Evolutionary conservation across 2,329 filamentous ascomycete species (phyloP).

Genomic region (Mycosphaerelloides madeirae): DNA sequence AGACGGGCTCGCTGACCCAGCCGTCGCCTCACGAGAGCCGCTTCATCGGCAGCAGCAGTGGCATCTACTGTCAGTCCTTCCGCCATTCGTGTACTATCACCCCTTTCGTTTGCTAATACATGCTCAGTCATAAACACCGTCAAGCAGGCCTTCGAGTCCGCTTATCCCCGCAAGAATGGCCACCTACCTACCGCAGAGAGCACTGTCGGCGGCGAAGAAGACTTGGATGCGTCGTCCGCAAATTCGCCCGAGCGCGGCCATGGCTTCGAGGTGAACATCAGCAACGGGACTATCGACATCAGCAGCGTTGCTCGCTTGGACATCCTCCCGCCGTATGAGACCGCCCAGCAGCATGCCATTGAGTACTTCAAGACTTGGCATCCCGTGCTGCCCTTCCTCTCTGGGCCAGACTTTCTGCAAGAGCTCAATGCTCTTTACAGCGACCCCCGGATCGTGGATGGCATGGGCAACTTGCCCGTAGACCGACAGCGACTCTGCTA

Average conservation of each 20-base stretch:
- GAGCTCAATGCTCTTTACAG: constrained; percentile 43
- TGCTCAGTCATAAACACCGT: constrained; percentile 49
- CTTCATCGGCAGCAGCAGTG: constrained; percentile 50
- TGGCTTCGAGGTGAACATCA: constrained; percentile 15
- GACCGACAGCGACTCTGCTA: constrained; percentile 26
- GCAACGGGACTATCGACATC: constrained; percentile 13
- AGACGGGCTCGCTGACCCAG: constrained; percentile 19
- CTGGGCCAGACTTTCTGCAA: constrained; percentile 47
- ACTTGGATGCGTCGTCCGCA: constrained; percentile 12
- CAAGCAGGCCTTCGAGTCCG: constrained; percentile 45
- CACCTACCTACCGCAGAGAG: constrained; percentile 17
- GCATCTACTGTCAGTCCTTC: constrained; percentile 37
- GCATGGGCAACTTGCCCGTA: constrained; percentile 17
- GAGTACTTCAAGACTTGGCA: constrained; percentile 51
- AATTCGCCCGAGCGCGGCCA: constrained; percentile 18
- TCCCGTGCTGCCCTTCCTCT: constrained; percentile 50
- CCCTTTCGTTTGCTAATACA: no score
- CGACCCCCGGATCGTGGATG: constrained; percentile 26
- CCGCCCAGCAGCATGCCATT: constrained; percentile 43
- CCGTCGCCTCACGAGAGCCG: constrained; percentile 17
- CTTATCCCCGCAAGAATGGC: background rate
- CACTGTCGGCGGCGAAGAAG: constrained; percentile 21
- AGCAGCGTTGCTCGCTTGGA: constrained; percentile 13
- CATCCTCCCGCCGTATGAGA: constrained; percentile 28
- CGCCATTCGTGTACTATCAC: no score